Conservation (phyloP, 2,329 filamentous ascomycete species). For the Leptosphaerulina australis region DNA sequence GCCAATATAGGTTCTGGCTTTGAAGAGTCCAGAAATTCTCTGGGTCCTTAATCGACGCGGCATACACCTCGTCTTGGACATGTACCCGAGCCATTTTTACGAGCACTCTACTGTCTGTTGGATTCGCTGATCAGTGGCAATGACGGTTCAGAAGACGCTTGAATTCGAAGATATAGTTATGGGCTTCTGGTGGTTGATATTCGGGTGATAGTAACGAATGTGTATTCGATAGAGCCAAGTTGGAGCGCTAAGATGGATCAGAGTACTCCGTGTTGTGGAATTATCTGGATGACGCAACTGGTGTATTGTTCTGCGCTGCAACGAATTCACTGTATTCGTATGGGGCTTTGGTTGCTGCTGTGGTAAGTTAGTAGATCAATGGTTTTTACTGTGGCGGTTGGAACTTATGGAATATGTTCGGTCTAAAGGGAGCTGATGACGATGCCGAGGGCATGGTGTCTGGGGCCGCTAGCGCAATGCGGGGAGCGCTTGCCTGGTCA, state of each 20-base stretch:
- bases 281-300: not conserved
- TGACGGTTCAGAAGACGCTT: not conserved
- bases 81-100: slow-evolving; percentile 18
- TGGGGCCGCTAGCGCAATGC: slow-evolving; percentile 22
- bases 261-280: not conserved
- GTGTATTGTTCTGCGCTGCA: not conserved
- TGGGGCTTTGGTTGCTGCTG: no score
- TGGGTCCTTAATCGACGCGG: slow-evolving; percentile 68
- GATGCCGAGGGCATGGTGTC: slow-evolving; percentile 23
- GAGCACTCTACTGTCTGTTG: not conserved
- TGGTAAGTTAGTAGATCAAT: no score
- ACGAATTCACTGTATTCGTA: no score
- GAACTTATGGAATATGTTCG: slow-evolving; percentile 8
- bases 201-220: not conserved
- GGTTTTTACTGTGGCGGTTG: no score
- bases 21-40: slow-evolving; percentile 77
- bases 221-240: not conserved
- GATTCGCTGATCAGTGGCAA: not conserved
- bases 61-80: slow-evolving; percentile 59
- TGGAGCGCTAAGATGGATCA: not conserved
- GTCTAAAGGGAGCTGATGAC: slow-evolving; percentile 22
- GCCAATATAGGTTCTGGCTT: slow-evolving; percentile 79
- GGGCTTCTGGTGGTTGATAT: not conserved
- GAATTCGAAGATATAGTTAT: not conserved
- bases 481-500: slow-evolving; percentile 18